A percentile compares a stretch with the other conserved stretches of the same genome.
These are phyloP conservation scores for Prillingera fragicola DNA, from an alignment of 1,284 basidiomycete species.

Conservation along the genomic window DNA sequence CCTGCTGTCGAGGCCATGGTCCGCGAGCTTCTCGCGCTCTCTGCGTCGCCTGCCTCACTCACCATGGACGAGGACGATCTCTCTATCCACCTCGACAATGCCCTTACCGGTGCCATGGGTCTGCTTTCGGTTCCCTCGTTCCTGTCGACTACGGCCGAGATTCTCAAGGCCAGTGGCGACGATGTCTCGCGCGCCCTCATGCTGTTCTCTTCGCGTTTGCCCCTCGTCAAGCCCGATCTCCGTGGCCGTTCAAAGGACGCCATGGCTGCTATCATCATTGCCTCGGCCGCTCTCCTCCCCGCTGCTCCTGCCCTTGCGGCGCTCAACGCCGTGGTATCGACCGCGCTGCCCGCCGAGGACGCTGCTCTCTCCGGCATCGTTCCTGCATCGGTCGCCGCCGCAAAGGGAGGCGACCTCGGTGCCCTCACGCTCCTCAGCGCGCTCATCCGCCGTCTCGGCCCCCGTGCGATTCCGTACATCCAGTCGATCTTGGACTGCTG, in stretches of 20 bases:
- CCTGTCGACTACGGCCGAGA: slow-evolving; percentile 36
- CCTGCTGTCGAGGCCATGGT: slow-evolving; percentile 32
- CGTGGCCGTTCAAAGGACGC: slow-evolving; percentile 55
- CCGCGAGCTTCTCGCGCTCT: slow-evolving; percentile 33
- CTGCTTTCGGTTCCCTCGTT: slow-evolving; percentile 59
- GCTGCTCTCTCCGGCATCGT: slow-evolving; percentile 56
- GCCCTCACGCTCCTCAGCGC: slow-evolving; percentile 55
- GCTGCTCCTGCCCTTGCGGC: slow-evolving; percentile 53
- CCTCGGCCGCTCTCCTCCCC: slow-evolving; percentile 54
- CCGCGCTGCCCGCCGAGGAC: slow-evolving; percentile 63
- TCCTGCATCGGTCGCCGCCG: slow-evolving; percentile 56
- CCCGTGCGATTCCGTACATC: slow-evolving; percentile 77
- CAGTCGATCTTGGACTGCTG: slow-evolving; percentile 63
- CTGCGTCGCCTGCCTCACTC: slow-evolving; percentile 14
- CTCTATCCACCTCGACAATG: slow-evolving; percentile 17
- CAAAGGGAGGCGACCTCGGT: slow-evolving; percentile 39
- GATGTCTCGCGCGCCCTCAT: slow-evolving; percentile 41
- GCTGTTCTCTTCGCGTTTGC: slow-evolving; percentile 62
- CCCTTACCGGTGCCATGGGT: slow-evolving; percentile 42
- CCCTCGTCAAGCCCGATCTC: slow-evolving; percentile 57
- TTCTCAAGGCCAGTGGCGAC: slow-evolving; percentile 29
- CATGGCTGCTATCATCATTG: slow-evolving; percentile 51
- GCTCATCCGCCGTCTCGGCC: slow-evolving; percentile 60
- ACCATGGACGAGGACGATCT: slow-evolving; percentile 21
- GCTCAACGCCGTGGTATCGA: slow-evolving; percentile 57